Evolutionary conservation across 257 asterid genomes (phyloP), one percentile per base, ranked within the genome.

Genomic region (Jaltomata sinuosa): DNA sequence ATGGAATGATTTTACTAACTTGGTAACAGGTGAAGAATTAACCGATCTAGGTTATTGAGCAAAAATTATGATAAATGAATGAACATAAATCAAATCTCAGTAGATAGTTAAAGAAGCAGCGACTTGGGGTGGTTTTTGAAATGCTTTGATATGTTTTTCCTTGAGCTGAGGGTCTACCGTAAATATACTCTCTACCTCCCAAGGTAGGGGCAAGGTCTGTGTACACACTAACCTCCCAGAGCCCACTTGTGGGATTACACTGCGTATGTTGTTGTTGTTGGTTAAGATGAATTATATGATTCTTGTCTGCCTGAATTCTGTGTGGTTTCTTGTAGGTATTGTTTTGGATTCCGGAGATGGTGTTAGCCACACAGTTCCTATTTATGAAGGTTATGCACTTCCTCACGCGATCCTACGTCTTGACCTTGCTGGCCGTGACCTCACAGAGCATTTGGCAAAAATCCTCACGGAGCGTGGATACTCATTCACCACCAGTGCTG

Each of bases 381-480:
- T 77, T 62, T 77, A 77, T 0, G 82, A 77, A 49, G 82, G 82
- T 49, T 77, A 77, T 25, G 62, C 82, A 49, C 82, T 77, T 77
- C 82, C 82, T 5, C 82, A 77, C 0, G 82, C 82, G 1, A 49
- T 77, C 29, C 62, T 77, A 49, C 82, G 62, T 77, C 82, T 77
- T 77, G 62, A 77, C 45, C 62, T 77, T 77, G 82, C 82, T 29
- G 82, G 82, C 21, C 82, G 90, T 69, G 91, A 89, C 88, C 90
- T 89, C 79, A 89, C 91, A 0, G 91, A 89, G 18, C 83, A 83
- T 36, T 84, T 89, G 25, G 88, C 90, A 15, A 89, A 89, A 40
- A 87, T 89, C 85, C 91, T 89, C 36, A 89, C 91, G 0, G 90
- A 89, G 84, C 84, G 91, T 27, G 90, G 91, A 14, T 89, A 89